Evolutionary conservation across 805 yeast species (phyloP).

Genomic region (Candida nonsorbophila): DNA sequence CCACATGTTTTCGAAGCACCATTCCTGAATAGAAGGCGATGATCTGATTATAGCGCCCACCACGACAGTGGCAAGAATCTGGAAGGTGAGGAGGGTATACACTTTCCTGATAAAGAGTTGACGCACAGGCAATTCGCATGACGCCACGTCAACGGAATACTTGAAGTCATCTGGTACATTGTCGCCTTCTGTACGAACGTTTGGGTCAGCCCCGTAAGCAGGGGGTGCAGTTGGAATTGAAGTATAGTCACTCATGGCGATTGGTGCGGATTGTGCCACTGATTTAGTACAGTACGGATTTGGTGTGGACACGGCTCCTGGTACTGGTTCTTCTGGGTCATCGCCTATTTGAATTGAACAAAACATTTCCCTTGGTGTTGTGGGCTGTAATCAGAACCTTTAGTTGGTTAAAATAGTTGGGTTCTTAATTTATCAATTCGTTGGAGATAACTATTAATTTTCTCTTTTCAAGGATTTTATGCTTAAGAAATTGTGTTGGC

Average conservation of each 20-base stretch:
- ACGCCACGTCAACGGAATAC: constrained; percentile 69
- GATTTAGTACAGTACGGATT: too few species aligned
- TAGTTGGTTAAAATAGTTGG: too few species aligned
- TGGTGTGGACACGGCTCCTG: too few species aligned
- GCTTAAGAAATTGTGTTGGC: too few species aligned
- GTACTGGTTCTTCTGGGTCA: too few species aligned
- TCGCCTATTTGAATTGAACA: too few species aligned
- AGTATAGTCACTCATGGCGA: constrained; percentile 2
- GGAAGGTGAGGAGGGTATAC: constrained; percentile 63
- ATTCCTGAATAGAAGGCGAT: constrained; percentile 40
- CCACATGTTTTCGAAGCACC: constrained; percentile 59
- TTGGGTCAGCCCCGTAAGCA: constrained; percentile 11
- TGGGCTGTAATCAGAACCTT: too few species aligned
- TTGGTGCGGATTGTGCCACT: too few species aligned
- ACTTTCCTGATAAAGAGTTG: constrained; percentile 76
- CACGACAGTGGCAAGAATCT: constrained; percentile 56
- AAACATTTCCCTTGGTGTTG: too few species aligned
- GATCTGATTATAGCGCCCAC: constrained; percentile 49
- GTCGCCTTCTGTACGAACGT: constrained; percentile 21
- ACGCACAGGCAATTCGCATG: constrained; percentile 71
- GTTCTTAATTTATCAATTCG: too few species aligned
- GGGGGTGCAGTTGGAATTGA: constrained; percentile 8
- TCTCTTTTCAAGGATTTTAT: too few species aligned
- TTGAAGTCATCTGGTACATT: constrained; percentile 73
- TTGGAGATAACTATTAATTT: too few species aligned